Conservation (phyloP, 2,329 filamentous ascomycete species). For the Fusarium xyrophilum region DNA sequence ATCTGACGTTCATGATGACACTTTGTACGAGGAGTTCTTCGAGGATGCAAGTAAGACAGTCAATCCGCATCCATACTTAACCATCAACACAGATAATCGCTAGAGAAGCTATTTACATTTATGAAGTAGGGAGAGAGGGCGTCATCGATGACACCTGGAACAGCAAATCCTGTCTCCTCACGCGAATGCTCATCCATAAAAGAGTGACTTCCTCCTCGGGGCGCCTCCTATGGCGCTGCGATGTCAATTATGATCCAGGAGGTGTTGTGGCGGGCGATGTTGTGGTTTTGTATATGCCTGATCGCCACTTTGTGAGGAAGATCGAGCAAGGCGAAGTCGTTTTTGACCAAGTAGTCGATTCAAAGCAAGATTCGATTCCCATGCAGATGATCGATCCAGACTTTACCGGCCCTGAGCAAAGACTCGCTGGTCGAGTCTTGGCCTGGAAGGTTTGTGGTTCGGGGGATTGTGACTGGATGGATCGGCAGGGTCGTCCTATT, state of each 20-base stretch:
- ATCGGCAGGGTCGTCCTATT: background rate
- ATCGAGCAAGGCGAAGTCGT: background rate
- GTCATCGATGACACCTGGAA: background rate
- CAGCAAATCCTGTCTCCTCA: background rate
- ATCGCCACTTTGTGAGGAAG: background rate
- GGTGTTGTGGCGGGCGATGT: accelerated
- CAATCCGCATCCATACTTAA: accelerated
- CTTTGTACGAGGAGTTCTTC: accelerated
- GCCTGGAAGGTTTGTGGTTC: background rate
- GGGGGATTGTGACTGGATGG: background rate
- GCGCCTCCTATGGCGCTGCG: background rate
- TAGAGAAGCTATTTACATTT: background rate
- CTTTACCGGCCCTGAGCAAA: background rate
- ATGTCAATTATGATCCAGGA: background rate
- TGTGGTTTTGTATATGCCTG: background rate
- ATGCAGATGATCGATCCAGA: background rate
- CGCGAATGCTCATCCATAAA: background rate
- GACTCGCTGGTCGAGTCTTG: background rate
- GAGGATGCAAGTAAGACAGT: accelerated
- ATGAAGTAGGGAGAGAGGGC: background rate
- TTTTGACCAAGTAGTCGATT: background rate
- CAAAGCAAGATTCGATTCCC: background rate
- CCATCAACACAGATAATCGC: accelerated
- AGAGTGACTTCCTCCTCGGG: accelerated
- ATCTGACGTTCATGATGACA: accelerated